Conservation (phyloP, 768 basidiomycete genomes). For the Sarcodon aspratus region DNA sequence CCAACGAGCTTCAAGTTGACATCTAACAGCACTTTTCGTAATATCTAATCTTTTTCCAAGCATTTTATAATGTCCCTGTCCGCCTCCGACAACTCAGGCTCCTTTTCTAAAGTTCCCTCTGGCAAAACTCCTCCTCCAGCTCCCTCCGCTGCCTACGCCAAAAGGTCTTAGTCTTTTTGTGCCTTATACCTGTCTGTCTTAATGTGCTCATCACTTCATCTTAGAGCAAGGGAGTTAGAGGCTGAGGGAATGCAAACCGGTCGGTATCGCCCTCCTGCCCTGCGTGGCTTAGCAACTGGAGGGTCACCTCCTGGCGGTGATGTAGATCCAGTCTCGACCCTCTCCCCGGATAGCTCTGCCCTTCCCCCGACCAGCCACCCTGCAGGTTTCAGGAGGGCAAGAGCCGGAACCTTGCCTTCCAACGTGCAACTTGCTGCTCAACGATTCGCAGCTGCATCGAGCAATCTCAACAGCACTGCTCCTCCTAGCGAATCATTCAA, state of each 20-base stretch:
- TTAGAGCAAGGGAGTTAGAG: constrained; percentile 78
- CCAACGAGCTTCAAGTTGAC: background rate
- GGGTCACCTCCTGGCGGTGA: constrained; percentile 70
- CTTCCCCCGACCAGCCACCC: constrained; percentile 70
- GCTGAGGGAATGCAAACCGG: constrained; percentile 54
- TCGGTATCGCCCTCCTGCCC: constrained; percentile 74
- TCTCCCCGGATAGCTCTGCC: constrained; percentile 43
- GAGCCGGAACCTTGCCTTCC: constrained; percentile 96
- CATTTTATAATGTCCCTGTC: constrained; percentile 88
- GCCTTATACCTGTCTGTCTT: constrained; percentile 9
- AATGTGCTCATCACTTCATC: constrained; percentile 3
- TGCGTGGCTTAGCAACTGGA: constrained; percentile 47
- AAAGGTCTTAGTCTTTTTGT: constrained; percentile 41
- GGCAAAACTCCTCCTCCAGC: constrained; percentile 88
- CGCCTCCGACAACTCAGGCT: constrained; percentile 68
- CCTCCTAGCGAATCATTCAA: constrained; percentile 34
- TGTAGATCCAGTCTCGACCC: constrained; percentile 41
- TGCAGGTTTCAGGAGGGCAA: constrained; percentile 83
- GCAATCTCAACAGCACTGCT: constrained; percentile 37
- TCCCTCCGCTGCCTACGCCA: constrained; percentile 81
- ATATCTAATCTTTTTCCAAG: constrained; percentile 73
- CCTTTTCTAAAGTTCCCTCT: constrained; percentile 73
- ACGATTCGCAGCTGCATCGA: constrained; percentile 61
- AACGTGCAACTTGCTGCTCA: constrained; percentile 85
- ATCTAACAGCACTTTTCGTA: constrained; percentile 30